Evolutionary conservation across 108 stramenopile genomes (phyloP).

Genomic region (Mayamaea pseudoterrestris): DNA sequence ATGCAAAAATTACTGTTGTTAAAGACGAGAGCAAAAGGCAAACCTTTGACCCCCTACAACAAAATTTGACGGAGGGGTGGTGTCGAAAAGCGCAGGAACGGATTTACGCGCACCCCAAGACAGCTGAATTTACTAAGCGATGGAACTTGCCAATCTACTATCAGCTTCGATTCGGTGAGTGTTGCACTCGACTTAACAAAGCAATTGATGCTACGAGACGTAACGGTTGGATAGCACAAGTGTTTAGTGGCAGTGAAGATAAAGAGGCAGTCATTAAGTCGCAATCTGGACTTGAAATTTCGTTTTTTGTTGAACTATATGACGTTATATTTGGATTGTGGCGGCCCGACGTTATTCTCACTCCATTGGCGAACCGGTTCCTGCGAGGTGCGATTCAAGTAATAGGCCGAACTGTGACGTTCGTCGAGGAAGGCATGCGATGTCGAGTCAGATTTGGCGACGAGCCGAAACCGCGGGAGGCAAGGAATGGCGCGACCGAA

Average conservation of each 20-base stretch:
- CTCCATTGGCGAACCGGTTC: conserved; percentile 67
- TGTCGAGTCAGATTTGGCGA: conserved; percentile 66
- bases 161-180: conserved; percentile 78
- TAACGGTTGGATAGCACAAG: conserved; percentile 69
- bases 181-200: conserved; percentile 59
- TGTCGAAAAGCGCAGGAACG: conserved; percentile 58
- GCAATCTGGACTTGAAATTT: conserved; percentile 53
- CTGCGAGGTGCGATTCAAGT: conserved; percentile 68
- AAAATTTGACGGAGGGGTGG: conserved; percentile 3
- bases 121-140: conserved; percentile 69
- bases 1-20: neutral
- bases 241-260: conserved; percentile 44
- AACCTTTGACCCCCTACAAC: neutral
- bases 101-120: conserved; percentile 63
- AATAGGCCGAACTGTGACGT: conserved; percentile 53
- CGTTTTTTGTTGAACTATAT: conserved; percentile 71
- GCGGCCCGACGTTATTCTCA: conserved; percentile 51
- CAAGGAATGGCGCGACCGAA: conserved; percentile 5
- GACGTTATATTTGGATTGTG: conserved; percentile 52
- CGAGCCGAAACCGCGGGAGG: conserved; percentile 6
- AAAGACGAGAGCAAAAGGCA: too few species aligned
- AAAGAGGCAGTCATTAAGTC: conserved; percentile 22
- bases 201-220: conserved; percentile 42
- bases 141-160: conserved; percentile 89
- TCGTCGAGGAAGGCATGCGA: conserved; percentile 61